A percentile compares a stretch with the other conserved stretches of the same genome.
Evolutionary conservation across 495 filamentous ascomycete species (phyloP).

Genomic region (Trichoderma parareesei): DNA sequence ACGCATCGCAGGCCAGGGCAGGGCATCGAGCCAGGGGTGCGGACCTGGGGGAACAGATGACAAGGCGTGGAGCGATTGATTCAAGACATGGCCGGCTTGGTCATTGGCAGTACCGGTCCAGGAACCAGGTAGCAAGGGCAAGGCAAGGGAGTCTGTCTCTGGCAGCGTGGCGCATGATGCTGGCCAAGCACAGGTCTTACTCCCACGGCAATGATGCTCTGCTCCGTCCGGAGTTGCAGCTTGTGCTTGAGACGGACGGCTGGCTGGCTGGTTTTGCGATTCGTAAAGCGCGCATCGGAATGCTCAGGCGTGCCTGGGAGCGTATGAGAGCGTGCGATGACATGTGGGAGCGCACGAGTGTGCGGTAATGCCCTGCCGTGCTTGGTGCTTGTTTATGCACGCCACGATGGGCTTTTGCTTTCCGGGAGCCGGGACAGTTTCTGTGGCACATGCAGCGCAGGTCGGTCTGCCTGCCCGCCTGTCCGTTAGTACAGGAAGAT

Average conservation of each 20-base stretch:
- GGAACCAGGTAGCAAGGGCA: slow-evolving; percentile 6
- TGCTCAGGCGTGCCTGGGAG: too few relatives aligned
- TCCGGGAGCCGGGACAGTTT: too few relatives aligned
- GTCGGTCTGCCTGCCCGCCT: too few relatives aligned
- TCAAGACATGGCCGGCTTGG: background rate
- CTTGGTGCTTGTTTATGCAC: background rate
- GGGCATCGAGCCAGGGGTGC: background rate
- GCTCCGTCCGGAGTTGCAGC: background rate
- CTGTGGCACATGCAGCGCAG: too few relatives aligned
- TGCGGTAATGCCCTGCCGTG: background rate
- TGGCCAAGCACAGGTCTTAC: background rate
- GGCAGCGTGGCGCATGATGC: slow-evolving; percentile 6
- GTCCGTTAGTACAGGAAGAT: too few relatives aligned
- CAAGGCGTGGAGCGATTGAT: background rate
- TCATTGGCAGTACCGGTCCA: slow-evolving; percentile 7
- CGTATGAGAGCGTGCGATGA: too few relatives aligned
- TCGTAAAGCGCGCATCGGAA: too few relatives aligned
- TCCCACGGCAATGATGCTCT: too few relatives aligned
- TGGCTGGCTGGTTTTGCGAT: too few relatives aligned
- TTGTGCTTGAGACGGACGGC: too few relatives aligned
- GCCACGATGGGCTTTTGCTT: background rate
- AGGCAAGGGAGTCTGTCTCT: background rate
- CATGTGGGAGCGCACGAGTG: too few relatives aligned
- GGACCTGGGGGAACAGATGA: background rate
- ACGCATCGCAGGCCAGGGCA: background rate